A percentile compares a stretch with the other conserved stretches of the same genome.
Evolutionary conservation across 371 early-diverging fungal genomes (phyloP).

Genomic region (Actinomortierella wolfii): DNA sequence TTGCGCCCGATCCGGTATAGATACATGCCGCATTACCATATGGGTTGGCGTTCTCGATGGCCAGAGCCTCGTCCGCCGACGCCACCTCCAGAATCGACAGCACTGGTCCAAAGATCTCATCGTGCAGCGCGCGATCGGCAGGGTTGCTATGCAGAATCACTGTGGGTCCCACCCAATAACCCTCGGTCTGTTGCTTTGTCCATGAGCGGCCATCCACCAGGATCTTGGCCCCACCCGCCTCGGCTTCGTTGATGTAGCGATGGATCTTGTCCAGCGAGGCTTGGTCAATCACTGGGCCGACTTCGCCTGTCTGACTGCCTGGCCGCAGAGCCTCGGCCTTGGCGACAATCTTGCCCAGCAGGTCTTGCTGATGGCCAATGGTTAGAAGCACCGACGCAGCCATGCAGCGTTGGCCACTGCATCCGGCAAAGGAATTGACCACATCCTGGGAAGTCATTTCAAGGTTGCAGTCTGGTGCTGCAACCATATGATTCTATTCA

Average conservation of each 20-base stretch:
- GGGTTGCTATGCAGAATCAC: conserved; percentile 58
- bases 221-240: conserved; percentile 57
- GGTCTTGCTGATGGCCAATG: conserved; percentile 65
- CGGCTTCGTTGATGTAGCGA: conserved; percentile 58
- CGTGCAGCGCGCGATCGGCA: conserved; percentile 64
- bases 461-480: conserved; percentile 71
- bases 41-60: conserved; percentile 69
- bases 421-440: conserved; percentile 71
- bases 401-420: conserved; percentile 70
- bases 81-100: conserved; percentile 59
- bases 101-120: conserved; percentile 82
- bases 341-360: conserved; percentile 57
- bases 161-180: conserved; percentile 76
- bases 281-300: conserved; percentile 76
- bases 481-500: conserved; percentile 70
- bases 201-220: conserved; percentile 72
- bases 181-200: conserved; percentile 42
- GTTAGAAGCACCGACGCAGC: conserved; percentile 75
- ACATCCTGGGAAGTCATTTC: conserved; percentile 75
- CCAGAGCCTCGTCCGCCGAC: conserved; percentile 63
- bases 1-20: conserved; percentile 63
- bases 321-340: conserved; percentile 56
- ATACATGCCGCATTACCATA: conserved; percentile 80
- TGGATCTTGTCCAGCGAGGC: conserved; percentile 60
- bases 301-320: conserved; percentile 49